Percentiles rank a stretch among this genome's conserved stretches.
Conservation (phyloP, 129 eudicot species). For the Centella asiatica region DNA sequence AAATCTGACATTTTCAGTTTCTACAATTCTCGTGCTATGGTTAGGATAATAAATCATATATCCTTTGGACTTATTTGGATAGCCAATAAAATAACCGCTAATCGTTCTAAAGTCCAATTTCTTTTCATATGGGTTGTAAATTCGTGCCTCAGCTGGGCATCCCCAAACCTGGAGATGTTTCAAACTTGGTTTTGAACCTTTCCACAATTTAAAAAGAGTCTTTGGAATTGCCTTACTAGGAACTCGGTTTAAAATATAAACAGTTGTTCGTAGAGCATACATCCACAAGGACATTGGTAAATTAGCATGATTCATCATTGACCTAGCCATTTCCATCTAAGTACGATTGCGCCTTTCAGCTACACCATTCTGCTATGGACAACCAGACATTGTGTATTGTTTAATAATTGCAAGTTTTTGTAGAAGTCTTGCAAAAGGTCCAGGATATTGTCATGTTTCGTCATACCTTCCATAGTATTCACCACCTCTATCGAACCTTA, state of each 20-base stretch:
- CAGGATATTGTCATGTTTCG: background rate
- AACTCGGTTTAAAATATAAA: background rate
- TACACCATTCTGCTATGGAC: background rate
- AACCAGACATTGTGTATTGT: background rate
- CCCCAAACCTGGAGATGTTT: slow-evolving; percentile 1
- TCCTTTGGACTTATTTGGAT: no score
- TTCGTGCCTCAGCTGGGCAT: slow-evolving; percentile 1
- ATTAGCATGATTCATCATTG: background rate
- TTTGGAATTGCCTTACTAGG: background rate
- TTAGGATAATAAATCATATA: no score
- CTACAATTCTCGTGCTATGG: no score
- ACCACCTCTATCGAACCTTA: no score
- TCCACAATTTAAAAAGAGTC: background rate
- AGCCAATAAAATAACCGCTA: no score
- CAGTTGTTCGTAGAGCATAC: background rate
- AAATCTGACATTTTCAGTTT: background rate
- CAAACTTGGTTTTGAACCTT: slow-evolving; percentile 9
- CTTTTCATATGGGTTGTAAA: no score
- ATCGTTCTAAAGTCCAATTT: background rate
- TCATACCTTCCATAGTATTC: no score
- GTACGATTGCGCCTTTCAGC: background rate
- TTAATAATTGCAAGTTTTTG: background rate
- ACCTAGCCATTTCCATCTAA: background rate
- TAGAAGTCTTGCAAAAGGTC: background rate
- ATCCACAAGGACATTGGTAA: slow-evolving; percentile 1